Percentiles rank a stretch among this genome's conserved stretches.
Conservation (phyloP, 345 rosid genomes). For the Lepidium aucheri region DNA sequence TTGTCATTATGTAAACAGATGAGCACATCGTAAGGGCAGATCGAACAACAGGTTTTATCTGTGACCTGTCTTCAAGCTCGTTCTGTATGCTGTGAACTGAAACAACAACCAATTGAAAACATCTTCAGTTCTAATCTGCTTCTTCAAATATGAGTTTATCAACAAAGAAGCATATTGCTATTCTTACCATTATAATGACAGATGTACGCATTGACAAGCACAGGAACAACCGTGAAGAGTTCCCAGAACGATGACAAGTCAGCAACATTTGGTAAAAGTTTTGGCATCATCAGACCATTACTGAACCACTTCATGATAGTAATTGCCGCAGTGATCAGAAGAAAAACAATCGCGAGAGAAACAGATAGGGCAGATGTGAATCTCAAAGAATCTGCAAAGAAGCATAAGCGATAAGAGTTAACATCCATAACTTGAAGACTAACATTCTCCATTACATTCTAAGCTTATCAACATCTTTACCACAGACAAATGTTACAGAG, state of each 20-base stretch:
- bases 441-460: not conserved
- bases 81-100: constrained; percentile 86
- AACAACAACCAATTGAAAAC: constrained; percentile 5
- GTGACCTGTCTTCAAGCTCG: constrained; percentile 69
- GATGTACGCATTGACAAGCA: constrained; percentile 82
- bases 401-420: not conserved
- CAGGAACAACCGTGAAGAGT: constrained; percentile 84
- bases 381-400: constrained; percentile 74
- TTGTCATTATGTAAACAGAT: constrained; percentile 57
- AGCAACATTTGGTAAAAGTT: constrained; percentile 59
- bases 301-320: constrained; percentile 48
- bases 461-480: not conserved
- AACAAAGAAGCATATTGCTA: not conserved
- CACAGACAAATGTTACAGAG: not conserved
- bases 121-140: not conserved
- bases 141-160: not conserved
- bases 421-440: not conserved
- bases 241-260: constrained; percentile 68
- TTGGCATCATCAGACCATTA: constrained; percentile 71
- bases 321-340: constrained; percentile 66
- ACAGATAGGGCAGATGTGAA: constrained; percentile 81
- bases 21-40: constrained; percentile 72
- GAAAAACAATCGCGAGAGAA: constrained; percentile 72
- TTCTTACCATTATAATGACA: constrained; percentile 79
- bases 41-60: constrained; percentile 58